Base-by-base conservation (phyloP, 768 basidiomycete genomes). In the Boletellus ananiceps region DNA sequence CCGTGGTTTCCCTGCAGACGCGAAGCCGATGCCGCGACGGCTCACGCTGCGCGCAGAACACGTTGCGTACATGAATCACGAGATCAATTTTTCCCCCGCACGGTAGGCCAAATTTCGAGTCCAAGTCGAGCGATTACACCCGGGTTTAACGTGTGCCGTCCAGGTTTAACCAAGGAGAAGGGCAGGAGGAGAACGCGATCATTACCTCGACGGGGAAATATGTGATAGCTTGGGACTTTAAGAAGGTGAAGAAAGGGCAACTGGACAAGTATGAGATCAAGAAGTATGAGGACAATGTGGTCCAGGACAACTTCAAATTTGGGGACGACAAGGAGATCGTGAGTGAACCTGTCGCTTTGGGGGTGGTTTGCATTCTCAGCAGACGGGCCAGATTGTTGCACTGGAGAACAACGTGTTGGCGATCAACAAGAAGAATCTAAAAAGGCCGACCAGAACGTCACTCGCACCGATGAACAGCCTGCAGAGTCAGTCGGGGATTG, bases 241-340 rank as follows among this genome's bases (percentile, higher is more conserved):
- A 78, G 39, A 93, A 94, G 63, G 89, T 98, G 55, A 97, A 95
- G 78, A 85, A 85, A 69, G 96, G 96, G 46, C 79, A 81, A 43
- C 75, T 87, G 37, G 90, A 93, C 69, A 88, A 87, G 66, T 98
- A 97, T 62, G 92, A 95, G 61, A 94, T 98, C 74, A 93, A 94
- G 79, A 86, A 86, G 73, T 97, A 96, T 65, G 88, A 93, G 60
- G 93, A 95, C 59, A 77, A 80, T 40, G 93, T 98, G 50, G 93
- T 98, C 0, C 94, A 96, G 56, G 96, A 99, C 68, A 91, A 87
- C 70, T 99, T 99, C 82, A 90, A 86, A 71, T 98, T 94, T 63
- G 95, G 93, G 13, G 91, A 95, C 60, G 94, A 98, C 70, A 89
- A 92, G 62, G 86, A 97, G 65, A 97, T 99, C 64, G 92, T 93